These are phyloP conservation scores for Mortierella hygrophila DNA, from an alignment of 192 early-diverging fungal genomes.

Conservation along the genomic window DNA sequence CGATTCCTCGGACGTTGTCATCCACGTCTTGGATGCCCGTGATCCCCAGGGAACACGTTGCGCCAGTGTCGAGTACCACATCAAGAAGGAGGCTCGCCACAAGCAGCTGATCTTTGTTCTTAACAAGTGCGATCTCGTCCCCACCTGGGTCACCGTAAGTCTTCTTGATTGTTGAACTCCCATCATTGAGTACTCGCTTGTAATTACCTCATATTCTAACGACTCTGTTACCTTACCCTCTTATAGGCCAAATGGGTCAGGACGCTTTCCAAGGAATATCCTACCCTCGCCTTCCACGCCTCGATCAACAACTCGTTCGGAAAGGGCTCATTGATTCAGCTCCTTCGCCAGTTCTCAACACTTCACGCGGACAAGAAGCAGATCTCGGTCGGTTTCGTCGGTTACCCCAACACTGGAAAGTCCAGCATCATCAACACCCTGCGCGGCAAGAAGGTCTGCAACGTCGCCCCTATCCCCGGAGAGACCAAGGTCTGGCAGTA, in stretches of 20 bases:
- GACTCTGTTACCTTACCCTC: neutral
- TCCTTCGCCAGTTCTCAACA: constrained; percentile 96
- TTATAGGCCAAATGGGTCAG: constrained; percentile 92
- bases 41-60: constrained; percentile 98
- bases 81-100: constrained; percentile 93
- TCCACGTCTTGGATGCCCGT: constrained; percentile 98
- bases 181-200: constrained; percentile 3
- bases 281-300: constrained; percentile 99
- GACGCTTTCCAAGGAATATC: constrained; percentile 89
- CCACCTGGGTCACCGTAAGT: constrained; percentile 95
- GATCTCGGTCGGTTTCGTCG: constrained; percentile 98
- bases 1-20: constrained; percentile 95
- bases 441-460: constrained; percentile 96
- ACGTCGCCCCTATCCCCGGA: constrained; percentile 96
- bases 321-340: constrained; percentile 96
- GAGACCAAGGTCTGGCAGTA: constrained; percentile 99
- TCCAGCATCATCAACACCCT: constrained; percentile 99
- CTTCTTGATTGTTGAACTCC: neutral
- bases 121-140: constrained; percentile 99
- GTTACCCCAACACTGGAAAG: constrained; percentile 98
- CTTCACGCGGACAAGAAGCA: constrained; percentile 98
- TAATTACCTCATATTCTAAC: neutral
- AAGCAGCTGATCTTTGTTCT: constrained; percentile 97
- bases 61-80: constrained; percentile 89
- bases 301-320: constrained; percentile 99